Evolutionary conservation across 305 asterid species (phyloP).

Genomic region (Fraxinus nigra): DNA sequence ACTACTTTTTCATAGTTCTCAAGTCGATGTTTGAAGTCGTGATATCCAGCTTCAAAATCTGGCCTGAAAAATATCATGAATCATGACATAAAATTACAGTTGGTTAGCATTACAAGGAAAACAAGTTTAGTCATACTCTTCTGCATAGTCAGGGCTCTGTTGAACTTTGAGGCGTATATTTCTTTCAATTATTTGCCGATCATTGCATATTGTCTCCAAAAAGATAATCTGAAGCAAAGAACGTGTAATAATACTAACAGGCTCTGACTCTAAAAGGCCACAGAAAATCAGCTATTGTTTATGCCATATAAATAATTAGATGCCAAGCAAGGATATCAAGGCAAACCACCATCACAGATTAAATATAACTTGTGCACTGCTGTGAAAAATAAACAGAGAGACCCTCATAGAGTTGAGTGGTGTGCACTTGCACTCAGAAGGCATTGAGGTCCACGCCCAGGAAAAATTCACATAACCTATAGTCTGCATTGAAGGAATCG

Average conservation of each 20-base stretch:
- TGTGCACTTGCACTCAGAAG: not conserved
- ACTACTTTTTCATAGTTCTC: constrained; percentile 92
- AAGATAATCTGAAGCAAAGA: constrained; percentile 71
- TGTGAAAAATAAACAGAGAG: not conserved
- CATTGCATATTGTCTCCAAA: constrained; percentile 92
- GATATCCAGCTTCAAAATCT: constrained; percentile 98
- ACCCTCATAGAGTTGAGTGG: not conserved
- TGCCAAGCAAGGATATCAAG: constrained; percentile 5
- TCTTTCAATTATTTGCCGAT: constrained; percentile 81
- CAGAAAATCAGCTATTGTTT: constrained; percentile 3
- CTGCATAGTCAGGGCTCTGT: constrained; percentile 99
- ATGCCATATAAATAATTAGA: constrained; percentile 1
- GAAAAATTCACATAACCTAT: not conserved
- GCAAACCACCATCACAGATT: constrained; percentile 8
- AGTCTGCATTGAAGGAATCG: not conserved
- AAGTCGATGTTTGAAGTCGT: constrained; percentile 83
- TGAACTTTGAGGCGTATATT: constrained; percentile 99
- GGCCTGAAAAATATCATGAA: constrained; percentile 61
- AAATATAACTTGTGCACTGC: constrained; percentile 6
- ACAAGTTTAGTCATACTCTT: constrained; percentile 57
- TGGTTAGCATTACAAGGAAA: constrained; percentile 21
- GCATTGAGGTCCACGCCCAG: not conserved
- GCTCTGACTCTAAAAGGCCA: constrained; percentile 16
- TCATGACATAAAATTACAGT: constrained; percentile 26
- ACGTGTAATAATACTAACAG: constrained; percentile 11